Evolutionary conservation across 192 early-diverging fungal genomes (phyloP), one percentile per base, ranked within the genome.

Genomic region (Phlyctochytrium planicorne): DNA sequence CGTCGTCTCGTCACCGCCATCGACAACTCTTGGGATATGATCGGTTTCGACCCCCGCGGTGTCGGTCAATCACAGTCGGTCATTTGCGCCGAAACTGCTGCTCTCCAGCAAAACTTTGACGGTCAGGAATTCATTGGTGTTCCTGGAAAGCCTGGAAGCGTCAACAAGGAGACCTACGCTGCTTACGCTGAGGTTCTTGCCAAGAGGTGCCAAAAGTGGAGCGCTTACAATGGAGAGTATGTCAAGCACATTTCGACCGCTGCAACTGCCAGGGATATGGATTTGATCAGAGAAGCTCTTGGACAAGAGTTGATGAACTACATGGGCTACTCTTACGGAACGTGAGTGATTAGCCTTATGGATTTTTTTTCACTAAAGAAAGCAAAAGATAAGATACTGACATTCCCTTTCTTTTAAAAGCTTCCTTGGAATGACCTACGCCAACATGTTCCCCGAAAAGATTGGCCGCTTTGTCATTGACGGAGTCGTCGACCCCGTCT

Each of bases 401-500:
- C 40, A 14, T 60, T 2, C 12, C 60, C 12, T 30, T 33, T 33
- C 20, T 6, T 47, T 50, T 24, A 20, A 0, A 10, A 62, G 61
- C 3, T 64, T 72, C 29, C 63, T 82, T 1, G 80, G 80, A 16
- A 66, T 63, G 3, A 80, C 75, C 3, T 80, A 75, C 57, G 70
- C 67, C 47, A 82, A 82, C 71, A 82, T 82, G 80, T 82, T 79
- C 56, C 80, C 80, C 29, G 67, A 82, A 10, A 53, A 47, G 34
- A 73, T 77, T 17, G 80, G 78, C 16, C 68, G 71, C 35, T 53
- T 80, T 14, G 60, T 82, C 29, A 64, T 82, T 33, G 80, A 82
- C 52, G 80, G 80, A 34, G 75, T 82, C 1, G 71, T 66, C 0
- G 67, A 76, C 59, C 75, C 80, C 20, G 34, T 17, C 30, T 23